Percentiles rank a stretch among this genome's conserved stretches.
Evolutionary conservation across 345 rosid genomes (phyloP).

Genomic region (Eucalyptus regnans): DNA sequence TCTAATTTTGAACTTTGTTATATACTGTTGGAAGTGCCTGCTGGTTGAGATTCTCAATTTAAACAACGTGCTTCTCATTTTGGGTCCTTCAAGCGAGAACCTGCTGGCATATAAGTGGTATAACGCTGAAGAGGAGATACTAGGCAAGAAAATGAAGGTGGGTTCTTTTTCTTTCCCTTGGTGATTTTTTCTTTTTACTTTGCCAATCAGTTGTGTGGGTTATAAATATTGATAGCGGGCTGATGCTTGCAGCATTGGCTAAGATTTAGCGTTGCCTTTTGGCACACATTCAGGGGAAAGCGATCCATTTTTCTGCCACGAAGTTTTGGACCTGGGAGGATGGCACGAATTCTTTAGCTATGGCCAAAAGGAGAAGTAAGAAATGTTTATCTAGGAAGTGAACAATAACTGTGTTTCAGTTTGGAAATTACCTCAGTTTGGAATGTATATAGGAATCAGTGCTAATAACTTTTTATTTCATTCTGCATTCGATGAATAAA

Average conservation of each 20-base stretch:
- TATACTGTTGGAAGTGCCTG: neutral
- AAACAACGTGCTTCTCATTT: neutral
- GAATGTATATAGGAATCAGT: neutral
- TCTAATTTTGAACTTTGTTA: neutral
- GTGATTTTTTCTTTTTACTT: neutral
- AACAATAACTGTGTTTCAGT: neutral
- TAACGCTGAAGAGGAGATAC: conserved; percentile 74
- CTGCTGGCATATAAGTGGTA: conserved; percentile 85
- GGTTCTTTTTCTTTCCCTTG: neutral
- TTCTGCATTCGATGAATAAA: neutral
- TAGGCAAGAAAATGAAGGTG: conserved; percentile 98
- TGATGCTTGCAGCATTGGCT: conserved; percentile 65
- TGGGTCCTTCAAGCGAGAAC: conserved; percentile 75
- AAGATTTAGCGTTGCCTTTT: conserved; percentile 95
- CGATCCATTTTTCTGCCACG: conserved; percentile 75
- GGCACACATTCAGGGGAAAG: conserved; percentile 94
- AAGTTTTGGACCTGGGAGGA: conserved; percentile 99
- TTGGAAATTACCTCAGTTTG: neutral
- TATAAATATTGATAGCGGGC: neutral
- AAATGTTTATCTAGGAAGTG: neutral
- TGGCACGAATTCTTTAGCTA: conserved; percentile 81
- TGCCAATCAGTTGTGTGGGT: neutral
- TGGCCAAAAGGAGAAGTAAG: conserved; percentile 98
- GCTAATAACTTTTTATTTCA: neutral
- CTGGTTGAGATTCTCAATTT: neutral